These are phyloP conservation scores for Carallia pectinifolia DNA, from an alignment of 345 rosid species.

Conservation along the genomic window DNA sequence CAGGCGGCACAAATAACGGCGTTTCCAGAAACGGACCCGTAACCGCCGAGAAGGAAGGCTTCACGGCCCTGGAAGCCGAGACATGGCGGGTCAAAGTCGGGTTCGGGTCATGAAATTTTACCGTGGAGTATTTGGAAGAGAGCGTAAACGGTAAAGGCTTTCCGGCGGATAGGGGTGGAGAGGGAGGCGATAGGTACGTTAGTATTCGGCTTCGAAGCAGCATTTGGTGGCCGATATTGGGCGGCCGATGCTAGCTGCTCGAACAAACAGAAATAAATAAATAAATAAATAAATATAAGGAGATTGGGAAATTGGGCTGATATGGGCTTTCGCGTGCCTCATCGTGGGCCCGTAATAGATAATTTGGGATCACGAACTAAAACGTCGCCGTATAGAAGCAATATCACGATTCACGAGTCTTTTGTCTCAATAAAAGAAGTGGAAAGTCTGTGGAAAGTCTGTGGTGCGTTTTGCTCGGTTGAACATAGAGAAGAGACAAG, in stretches of 20 bases:
- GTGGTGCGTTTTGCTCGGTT: background rate
- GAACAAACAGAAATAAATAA: too few relatives aligned
- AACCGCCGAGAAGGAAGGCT: background rate
- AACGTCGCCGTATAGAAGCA: background rate
- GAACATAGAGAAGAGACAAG: conserved; percentile 3
- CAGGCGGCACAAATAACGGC: conserved; percentile 65
- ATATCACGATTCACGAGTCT: background rate
- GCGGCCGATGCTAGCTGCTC: too few relatives aligned
- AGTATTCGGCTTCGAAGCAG: conserved; percentile 16
- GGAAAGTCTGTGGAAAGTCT: background rate
- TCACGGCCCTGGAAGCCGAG: conserved; percentile 13
- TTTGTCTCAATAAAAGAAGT: background rate
- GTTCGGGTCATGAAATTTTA: conserved; percentile 1
- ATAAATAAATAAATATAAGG: too few relatives aligned
- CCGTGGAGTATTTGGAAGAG: conserved; percentile 3
- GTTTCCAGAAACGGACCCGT: conserved; percentile 5
- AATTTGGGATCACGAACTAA: background rate
- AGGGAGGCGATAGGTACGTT: conserved; percentile 9
- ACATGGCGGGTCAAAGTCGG: conserved; percentile 2
- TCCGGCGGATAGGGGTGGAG: background rate
- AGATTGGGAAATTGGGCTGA: too few relatives aligned
- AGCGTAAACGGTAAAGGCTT: background rate
- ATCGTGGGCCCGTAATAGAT: too few relatives aligned
- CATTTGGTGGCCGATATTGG: background rate
- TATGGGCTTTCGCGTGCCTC: too few relatives aligned